Base-by-base conservation (phyloP, 371 early-diverging fungal species). In the Apophysomyces ossiformis region DNA sequence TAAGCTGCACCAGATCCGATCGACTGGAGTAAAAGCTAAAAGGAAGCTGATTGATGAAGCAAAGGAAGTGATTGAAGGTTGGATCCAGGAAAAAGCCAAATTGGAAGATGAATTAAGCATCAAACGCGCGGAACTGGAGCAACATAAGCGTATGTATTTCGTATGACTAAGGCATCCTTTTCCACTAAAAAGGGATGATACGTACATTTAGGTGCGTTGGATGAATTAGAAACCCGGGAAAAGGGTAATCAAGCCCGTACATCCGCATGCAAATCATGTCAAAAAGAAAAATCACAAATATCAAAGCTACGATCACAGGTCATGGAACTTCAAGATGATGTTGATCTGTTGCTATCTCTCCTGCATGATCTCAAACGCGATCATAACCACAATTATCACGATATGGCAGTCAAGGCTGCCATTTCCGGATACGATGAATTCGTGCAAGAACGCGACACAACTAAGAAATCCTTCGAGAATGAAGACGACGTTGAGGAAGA, bases 371-470 rank as follows among this genome's bases (percentile, higher is more conserved):
- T 93, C 72, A 90, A 91, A 69, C 76, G 76, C 3, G 84, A 85
- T 57, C 90, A 91, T 65, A 92, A 93, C 73, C 86, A 88, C 58
- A 92, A 93, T 68, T 92, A 80, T 67, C 89, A 91, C 68, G 94
- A 93, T 65, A 77, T 85, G 73, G 92, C 92, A 37, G 93, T 92
- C 15, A 87, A 87, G 37, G 69, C 72, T 5, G 88, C 92, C 1
- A 82, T 92, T 44, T 61, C 79, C 4, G 86, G 77, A 1, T 91
- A 85, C 56, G 87, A 89, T 38, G 87, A 85, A 57, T 89, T 88
- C 54, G 44, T 85, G 4, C 72, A 67, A 5, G 74, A 72, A 11
- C 78, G 69, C 47, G 77, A 73, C 8, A 65, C 67, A 4, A 44
- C 70, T 15, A 72, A 70, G 56, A 21, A 63, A 15, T 64, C 68